Evolutionary conservation across 768 basidiomycete genomes (phyloP).

Genomic region (Myochromella boudieri): DNA sequence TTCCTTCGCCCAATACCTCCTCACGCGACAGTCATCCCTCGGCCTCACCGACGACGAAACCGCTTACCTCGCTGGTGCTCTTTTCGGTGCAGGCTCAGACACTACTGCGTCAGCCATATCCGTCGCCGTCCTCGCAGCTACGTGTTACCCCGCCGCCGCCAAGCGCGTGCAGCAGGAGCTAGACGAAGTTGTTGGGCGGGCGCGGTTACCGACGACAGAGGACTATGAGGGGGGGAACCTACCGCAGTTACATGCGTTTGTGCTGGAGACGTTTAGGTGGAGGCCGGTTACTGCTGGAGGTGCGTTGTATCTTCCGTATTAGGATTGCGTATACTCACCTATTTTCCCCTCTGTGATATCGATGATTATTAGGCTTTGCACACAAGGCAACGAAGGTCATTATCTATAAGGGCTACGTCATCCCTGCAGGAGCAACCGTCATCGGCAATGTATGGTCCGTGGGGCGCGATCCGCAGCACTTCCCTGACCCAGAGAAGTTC

Average conservation of each 20-base stretch:
- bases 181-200: slow-evolving; percentile 51
- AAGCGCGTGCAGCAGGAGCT: slow-evolving; percentile 51
- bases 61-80: slow-evolving; percentile 61
- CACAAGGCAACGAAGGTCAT: slow-evolving; percentile 68
- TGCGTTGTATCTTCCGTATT: too few relatives aligned
- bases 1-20: slow-evolving; percentile 58
- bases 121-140: slow-evolving; percentile 56
- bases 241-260: slow-evolving; percentile 46
- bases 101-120: slow-evolving; percentile 64
- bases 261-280: slow-evolving; percentile 52
- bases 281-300: slow-evolving; percentile 50
- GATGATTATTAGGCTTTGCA: slow-evolving; percentile 46
- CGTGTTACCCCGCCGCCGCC: slow-evolving; percentile 54
- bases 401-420: slow-evolving; percentile 51
- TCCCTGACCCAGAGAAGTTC: slow-evolving; percentile 59
- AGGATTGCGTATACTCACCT: too few relatives aligned
- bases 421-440: slow-evolving; percentile 57
- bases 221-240: slow-evolving; percentile 7
- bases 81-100: slow-evolving; percentile 69
- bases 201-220: slow-evolving; percentile 17
- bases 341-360: too few relatives aligned
- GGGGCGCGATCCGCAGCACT: slow-evolving; percentile 55
- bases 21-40: slow-evolving; percentile 54
- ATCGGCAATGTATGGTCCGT: slow-evolving; percentile 66
- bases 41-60: slow-evolving; percentile 56